Evolutionary conservation across 73 alveolate species (phyloP).

Genomic region (Paramecium caudatum): DNA sequence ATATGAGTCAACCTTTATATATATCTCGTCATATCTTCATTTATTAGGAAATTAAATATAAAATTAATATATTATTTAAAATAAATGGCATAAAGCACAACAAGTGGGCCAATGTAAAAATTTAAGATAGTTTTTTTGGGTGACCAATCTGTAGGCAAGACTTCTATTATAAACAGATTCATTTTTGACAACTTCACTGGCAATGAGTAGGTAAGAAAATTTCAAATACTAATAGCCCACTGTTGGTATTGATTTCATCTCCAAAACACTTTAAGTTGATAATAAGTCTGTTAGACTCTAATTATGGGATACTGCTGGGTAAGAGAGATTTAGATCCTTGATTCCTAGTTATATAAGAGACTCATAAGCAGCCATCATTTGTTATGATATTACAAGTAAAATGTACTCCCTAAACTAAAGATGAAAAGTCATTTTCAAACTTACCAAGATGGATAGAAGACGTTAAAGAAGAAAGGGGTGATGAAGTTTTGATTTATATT

Average conservation of each 20-base stretch:
- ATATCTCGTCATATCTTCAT: too few relatives aligned
- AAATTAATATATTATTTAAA: background rate
- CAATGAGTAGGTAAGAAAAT: constrained; percentile 14
- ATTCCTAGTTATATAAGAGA: constrained; percentile 48
- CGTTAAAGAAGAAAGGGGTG: constrained; percentile 77
- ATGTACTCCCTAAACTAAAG: background rate
- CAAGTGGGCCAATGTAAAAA: constrained; percentile 71
- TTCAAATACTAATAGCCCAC: constrained; percentile 45
- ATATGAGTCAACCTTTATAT: too few relatives aligned
- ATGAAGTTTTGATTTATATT: constrained; percentile 72
- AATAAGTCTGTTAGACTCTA: constrained; percentile 80
- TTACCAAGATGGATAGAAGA: constrained; percentile 74
- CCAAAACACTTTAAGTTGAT: constrained; percentile 27
- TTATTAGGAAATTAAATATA: too few relatives aligned
- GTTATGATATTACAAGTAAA: constrained; percentile 48
- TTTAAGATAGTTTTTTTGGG: constrained; percentile 88
- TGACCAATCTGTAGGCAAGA: constrained; percentile 90
- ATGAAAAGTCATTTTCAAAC: constrained; percentile 64
- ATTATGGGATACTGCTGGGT: constrained; percentile 76
- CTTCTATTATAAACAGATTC: constrained; percentile 90
- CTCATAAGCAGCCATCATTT: constrained; percentile 15
- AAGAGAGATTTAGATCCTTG: constrained; percentile 67
- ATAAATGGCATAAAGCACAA: constrained; percentile 23
- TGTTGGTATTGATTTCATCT: constrained; percentile 26
- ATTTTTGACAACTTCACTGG: constrained; percentile 83